Conservation (phyloP, 1,284 basidiomycete species). For the Fomitiporia mediterranea region DNA sequence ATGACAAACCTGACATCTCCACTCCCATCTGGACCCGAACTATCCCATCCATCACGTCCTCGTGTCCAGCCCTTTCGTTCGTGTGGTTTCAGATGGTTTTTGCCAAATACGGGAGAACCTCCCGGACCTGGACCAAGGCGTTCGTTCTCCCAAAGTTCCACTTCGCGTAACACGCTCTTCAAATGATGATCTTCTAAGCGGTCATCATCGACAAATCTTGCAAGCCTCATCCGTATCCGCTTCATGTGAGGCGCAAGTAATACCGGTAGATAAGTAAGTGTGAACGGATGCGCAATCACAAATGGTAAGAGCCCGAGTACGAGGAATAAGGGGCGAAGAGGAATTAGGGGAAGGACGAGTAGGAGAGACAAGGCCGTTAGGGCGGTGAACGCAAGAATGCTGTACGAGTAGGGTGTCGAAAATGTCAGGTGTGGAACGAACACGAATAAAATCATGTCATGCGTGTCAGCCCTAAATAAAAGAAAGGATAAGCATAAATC, state of each 20-base stretch:
- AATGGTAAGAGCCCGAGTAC: conserved; percentile 51
- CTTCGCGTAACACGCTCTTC: conserved; percentile 55
- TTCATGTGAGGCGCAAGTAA: conserved; percentile 26
- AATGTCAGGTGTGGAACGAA: conserved; percentile 41
- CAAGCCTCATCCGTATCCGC: conserved; percentile 28
- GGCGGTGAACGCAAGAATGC: conserved; percentile 46
- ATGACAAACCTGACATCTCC: conserved; percentile 59
- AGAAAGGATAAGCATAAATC: not conserved
- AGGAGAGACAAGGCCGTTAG: conserved; percentile 44
- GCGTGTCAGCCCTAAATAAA: conserved; percentile 44
- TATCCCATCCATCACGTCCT: conserved; percentile 68
- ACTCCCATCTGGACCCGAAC: conserved; percentile 39
- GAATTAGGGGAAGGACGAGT: conserved; percentile 44
- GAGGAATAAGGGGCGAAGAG: conserved; percentile 56
- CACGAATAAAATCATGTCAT: conserved; percentile 36
- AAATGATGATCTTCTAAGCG: conserved; percentile 57
- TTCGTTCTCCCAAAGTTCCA: conserved; percentile 78
- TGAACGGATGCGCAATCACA: conserved; percentile 47
- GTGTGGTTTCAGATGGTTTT: conserved; percentile 45
- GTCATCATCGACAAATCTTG: conserved; percentile 57
- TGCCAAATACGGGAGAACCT: conserved; percentile 47
- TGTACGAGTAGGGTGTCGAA: conserved; percentile 49
- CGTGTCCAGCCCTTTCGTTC: conserved; percentile 68
- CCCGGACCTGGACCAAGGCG: conserved; percentile 36
- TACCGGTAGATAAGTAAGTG: conserved; percentile 31